These are phyloP conservation scores for Astragalus glycyphyllos DNA, from an alignment of 306 rosid genomes.

Conservation along the genomic window DNA sequence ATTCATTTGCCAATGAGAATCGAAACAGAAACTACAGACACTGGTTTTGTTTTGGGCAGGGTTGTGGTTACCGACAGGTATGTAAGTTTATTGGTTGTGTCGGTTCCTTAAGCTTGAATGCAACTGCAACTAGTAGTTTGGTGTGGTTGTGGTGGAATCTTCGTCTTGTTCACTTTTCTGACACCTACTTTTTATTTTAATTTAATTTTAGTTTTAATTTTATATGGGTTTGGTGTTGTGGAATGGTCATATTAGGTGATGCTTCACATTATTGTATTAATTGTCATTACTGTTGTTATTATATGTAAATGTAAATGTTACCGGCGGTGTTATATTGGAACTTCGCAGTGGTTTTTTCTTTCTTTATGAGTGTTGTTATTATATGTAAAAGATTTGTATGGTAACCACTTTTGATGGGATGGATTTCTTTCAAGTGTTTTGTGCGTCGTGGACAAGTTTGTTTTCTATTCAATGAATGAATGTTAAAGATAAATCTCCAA, in stretches of 20 bases:
- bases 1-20: constrained; percentile 23
- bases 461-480: too few relatives aligned
- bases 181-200: constrained; percentile 1
- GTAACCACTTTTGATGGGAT: constrained; percentile 28
- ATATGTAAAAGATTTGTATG: constrained; percentile 23
- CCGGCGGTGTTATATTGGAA: constrained; percentile 1
- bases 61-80: constrained; percentile 69
- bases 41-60: constrained; percentile 4
- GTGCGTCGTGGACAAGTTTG: too few relatives aligned
- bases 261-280: constrained; percentile 35
- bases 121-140: constrained; percentile 60
- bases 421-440: too few relatives aligned
- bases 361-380: neutral
- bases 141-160: constrained; percentile 47
- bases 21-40: constrained; percentile 20
- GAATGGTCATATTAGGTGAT: constrained; percentile 47
- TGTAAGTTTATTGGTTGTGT: constrained; percentile 41
- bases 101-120: constrained; percentile 70
- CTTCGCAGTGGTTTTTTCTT: neutral
- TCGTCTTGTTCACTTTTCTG: constrained; percentile 26
- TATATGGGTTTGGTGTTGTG: constrained; percentile 37
- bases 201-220: neutral
- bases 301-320: neutral
- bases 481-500: too few relatives aligned
- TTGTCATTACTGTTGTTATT: neutral